Evolutionary conservation across 2,329 filamentous ascomycete genomes (phyloP).

Genomic region (Talaromyces rugulosus): DNA sequence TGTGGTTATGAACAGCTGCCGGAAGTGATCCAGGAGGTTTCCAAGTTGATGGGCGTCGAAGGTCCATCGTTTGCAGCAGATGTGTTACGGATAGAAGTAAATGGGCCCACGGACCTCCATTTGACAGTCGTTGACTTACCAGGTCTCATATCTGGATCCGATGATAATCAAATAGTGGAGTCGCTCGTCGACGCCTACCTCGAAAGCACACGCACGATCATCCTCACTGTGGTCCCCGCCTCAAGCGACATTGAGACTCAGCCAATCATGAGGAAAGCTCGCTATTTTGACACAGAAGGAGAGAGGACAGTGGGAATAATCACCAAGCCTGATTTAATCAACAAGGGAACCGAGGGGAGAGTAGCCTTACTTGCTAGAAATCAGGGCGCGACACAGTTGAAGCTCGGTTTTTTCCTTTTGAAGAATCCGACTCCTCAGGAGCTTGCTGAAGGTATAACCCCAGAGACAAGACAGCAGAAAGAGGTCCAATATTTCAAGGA

Average conservation of each 20-base stretch:
- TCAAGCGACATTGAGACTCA: constrained; percentile 5
- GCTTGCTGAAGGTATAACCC: no score
- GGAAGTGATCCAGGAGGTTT: constrained; percentile 18
- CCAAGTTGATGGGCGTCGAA: constrained; percentile 13
- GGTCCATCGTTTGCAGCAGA: constrained; percentile 6
- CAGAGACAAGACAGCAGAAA: no score
- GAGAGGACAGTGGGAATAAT: constrained; percentile 4
- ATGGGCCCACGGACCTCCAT: constrained; percentile 2
- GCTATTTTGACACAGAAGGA: neutral
- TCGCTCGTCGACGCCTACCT: neutral
- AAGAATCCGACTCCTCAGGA: no score
- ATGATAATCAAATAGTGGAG: neutral
- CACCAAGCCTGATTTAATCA: constrained; percentile 29
- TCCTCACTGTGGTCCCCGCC: constrained; percentile 8
- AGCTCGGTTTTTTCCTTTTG: no score
- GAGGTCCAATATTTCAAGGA: no score
- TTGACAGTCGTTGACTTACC: neutral
- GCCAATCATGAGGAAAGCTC: neutral
- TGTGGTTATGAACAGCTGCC: no score
- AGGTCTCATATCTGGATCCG: neutral
- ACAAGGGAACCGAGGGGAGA: constrained; percentile 16
- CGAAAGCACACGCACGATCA: constrained; percentile 1
- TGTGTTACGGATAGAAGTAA: constrained; percentile 6
- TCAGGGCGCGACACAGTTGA: no score
- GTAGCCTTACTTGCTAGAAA: constrained; percentile 41